phyloP scores from a whole-genome alignment of 176 grass and related monocot species.

The Pontederia crassipes region DNA sequence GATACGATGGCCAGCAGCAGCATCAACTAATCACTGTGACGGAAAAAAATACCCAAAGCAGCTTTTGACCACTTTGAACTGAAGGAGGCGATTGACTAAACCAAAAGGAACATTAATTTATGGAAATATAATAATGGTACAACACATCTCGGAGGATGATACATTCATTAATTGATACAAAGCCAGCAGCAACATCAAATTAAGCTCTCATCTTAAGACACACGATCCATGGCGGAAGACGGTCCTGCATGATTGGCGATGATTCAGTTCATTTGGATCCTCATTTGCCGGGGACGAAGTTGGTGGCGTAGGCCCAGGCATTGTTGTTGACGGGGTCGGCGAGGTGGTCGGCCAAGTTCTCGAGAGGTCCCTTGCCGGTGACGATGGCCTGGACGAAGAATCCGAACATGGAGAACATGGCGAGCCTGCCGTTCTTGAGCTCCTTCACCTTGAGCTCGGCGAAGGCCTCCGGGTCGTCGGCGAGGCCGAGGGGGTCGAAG shows the following conservation, averaged over 20 bases:
- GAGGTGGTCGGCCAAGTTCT: constrained; percentile 37
- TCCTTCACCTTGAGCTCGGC: constrained; percentile 34
- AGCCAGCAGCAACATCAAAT: not conserved
- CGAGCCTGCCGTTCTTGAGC: constrained; percentile 27
- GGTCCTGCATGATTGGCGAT: not conserved
- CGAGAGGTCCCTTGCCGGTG: constrained; percentile 23
- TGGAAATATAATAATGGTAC: too few species aligned
- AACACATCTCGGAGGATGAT: too few species aligned
- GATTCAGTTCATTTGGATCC: not conserved
- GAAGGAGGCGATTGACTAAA: too few species aligned
- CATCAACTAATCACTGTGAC: too few species aligned
- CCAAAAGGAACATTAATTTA: too few species aligned
- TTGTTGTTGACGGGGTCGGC: constrained; percentile 34
- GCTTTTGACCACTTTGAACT: too few species aligned
- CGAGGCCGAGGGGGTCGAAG: constrained; percentile 17
- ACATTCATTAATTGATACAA: too few species aligned
- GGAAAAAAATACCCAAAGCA: too few species aligned
- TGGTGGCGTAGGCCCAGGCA: constrained; percentile 31
- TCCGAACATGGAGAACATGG: constrained; percentile 38
- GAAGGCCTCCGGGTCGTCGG: constrained; percentile 26
- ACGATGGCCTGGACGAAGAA: constrained; percentile 44
- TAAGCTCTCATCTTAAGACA: not conserved
- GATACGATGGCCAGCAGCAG: too few species aligned
- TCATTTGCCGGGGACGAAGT: constrained; percentile 26
- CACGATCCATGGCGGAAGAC: not conserved